Base-by-base conservation (phyloP, 2,329 filamentous ascomycete species). In the Aspergillus ochraceoroseus region DNA sequence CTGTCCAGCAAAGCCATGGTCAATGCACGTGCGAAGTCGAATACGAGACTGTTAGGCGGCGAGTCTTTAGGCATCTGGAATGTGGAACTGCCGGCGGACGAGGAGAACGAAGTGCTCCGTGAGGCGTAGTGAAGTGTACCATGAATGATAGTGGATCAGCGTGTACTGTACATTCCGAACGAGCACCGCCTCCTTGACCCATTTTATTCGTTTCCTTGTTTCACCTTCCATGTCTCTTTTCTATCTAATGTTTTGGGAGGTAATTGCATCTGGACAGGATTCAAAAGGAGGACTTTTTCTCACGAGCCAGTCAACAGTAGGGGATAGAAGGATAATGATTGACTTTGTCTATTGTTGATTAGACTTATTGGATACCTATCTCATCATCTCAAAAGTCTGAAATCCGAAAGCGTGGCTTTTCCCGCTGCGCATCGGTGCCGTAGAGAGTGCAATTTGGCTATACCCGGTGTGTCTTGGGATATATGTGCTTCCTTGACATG, bases 1-100 rank as follows among this genome's bases (percentile, higher is more conserved):
- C 73, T 79, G 36, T 83, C 81, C 40, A 88, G 85, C 64, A 85
- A 86, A 64, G 80, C 82, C 2, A 77, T 85, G 67, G 60, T 81
- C 41, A 66, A 70, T 30, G 64, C 77, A 18, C 71, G 55, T n/a
- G 58, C 62, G 48, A 65, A 63, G 51, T 62, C 60, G 47, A 65
- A 59, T 32, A 66, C 70, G 61, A 66, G 65, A 61, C 50, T 58
- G 6, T 43, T 55, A 13, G 55, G 57, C 38, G 63, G 63, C 15
- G 64, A 63, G 44, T 61, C 54, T 12, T 41, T 68, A 28, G 61
- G 56, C 11, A 56, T 70, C 34, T 70, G 67, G 67, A 57, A 63
- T 32, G 58, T 66, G 12, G 48, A 54, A 18, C 41, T 53, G n/a
- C 37, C 53, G 0, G 53, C 54, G 4, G 59, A 61, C 9, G 58